Conservation (phyloP, 192 early-diverging fungal genomes). For the Gorgonomyces haynaldii region DNA sequence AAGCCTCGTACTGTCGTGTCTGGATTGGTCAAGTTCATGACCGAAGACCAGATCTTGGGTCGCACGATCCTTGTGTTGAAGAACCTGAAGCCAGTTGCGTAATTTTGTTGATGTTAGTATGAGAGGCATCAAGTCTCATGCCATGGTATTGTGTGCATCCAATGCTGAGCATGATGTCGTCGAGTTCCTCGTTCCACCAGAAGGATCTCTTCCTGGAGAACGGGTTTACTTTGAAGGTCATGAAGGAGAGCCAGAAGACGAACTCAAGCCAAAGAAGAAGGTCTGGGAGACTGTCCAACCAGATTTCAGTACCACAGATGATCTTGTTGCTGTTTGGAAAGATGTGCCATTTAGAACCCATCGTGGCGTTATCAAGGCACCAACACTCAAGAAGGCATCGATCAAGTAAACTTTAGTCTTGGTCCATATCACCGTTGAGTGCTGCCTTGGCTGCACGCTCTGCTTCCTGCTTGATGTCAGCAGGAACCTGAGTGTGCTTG, state of each 20-base stretch:
- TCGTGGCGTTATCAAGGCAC: constrained; percentile 35
- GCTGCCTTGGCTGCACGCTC: constrained; percentile 63
- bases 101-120: constrained; percentile 30
- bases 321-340: constrained; percentile 41
- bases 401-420: constrained; percentile 40
- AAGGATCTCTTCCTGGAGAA: constrained; percentile 76
- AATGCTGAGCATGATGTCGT: constrained; percentile 71
- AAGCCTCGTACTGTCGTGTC: constrained; percentile 79
- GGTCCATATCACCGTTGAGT: constrained; percentile 36
- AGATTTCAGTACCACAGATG: constrained; percentile 39
- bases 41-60: constrained; percentile 72
- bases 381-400: constrained; percentile 16
- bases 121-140: constrained; percentile 90
- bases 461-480: constrained; percentile 75
- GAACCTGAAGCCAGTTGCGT: constrained; percentile 87
- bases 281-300: constrained; percentile 95
- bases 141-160: constrained; percentile 92
- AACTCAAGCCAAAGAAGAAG: constrained; percentile 98
- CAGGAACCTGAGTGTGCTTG: constrained; percentile 76
- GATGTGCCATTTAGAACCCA: constrained; percentile 32
- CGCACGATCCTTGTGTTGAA: constrained; percentile 51
- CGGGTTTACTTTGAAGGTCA: constrained; percentile 83
- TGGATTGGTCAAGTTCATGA: constrained; percentile 86
- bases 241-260: constrained; percentile 74
- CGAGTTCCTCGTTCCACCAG: constrained; percentile 83